Conservation (phyloP, 2,329 filamentous ascomycete species). For the Simplicillium aogashimaense region DNA sequence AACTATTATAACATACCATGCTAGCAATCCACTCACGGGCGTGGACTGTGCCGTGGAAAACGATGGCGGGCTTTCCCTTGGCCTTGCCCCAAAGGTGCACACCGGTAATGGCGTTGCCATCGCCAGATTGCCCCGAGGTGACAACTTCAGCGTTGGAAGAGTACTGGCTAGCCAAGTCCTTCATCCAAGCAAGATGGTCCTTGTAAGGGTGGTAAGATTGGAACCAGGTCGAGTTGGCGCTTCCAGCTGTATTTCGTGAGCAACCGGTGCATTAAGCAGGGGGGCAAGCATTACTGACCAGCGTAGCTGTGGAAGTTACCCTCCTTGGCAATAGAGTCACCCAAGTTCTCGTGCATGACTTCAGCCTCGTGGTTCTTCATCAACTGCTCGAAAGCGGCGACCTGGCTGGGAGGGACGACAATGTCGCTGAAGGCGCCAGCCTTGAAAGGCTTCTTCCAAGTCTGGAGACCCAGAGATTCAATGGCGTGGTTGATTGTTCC, state of each 20-base stretch:
- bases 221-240: slow-evolving; percentile 33
- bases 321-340: slow-evolving; percentile 25
- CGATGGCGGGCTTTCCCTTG: slow-evolving; percentile 37
- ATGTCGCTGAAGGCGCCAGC: slow-evolving; percentile 27
- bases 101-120: slow-evolving; percentile 49
- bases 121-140: slow-evolving; percentile 33
- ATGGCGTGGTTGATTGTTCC: slow-evolving; percentile 22
- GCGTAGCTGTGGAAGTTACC: slow-evolving; percentile 17
- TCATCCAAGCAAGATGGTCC: slow-evolving; percentile 38
- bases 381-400: slow-evolving; percentile 21
- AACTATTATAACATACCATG: slow-evolving; percentile 27
- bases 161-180: slow-evolving; percentile 31
- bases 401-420: slow-evolving; percentile 24
- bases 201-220: slow-evolving; percentile 41
- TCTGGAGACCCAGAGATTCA: slow-evolving; percentile 20
- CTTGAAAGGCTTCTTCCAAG: slow-evolving; percentile 26
- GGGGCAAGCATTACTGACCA: background rate
- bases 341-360: slow-evolving; percentile 29
- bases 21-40: slow-evolving; percentile 51
- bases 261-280: background rate
- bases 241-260: slow-evolving; percentile 8
- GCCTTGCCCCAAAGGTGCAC: slow-evolving; percentile 44
- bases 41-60: slow-evolving; percentile 49
- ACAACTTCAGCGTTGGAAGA: slow-evolving; percentile 37
- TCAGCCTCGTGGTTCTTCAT: slow-evolving; percentile 18